Percentiles rank a stretch among this genome's conserved stretches.
Evolutionary conservation across 2,329 filamentous ascomycete species (phyloP).

Genomic region (Cytospora mali): DNA sequence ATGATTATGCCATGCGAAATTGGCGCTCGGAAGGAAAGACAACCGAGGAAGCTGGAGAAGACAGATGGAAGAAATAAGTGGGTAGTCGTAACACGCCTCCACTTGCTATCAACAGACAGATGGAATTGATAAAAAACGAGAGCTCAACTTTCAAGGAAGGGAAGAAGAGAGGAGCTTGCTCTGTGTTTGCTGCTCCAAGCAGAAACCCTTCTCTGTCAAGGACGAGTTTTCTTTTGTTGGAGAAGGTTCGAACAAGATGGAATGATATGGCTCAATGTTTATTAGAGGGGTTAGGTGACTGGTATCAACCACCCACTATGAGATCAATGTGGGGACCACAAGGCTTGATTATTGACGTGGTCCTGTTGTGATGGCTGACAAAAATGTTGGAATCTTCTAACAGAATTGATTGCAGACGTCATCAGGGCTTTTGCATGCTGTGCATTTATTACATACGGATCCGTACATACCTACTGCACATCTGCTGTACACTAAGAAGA

Average conservation of each 20-base stretch:
- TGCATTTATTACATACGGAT: background rate
- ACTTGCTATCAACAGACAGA: constrained; percentile 4
- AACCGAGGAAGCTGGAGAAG: constrained; percentile 23
- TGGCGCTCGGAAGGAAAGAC: constrained; percentile 22
- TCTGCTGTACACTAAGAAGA: background rate
- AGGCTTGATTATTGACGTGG: background rate
- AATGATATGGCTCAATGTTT: background rate
- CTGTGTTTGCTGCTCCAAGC: background rate
- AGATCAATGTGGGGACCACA: background rate
- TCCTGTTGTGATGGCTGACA: background rate
- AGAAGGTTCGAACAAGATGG: background rate
- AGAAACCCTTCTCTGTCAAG: background rate
- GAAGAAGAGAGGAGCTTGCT: background rate
- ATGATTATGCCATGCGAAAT: constrained; percentile 27
- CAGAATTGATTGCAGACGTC: constrained; percentile 6
- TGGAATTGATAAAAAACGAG: background rate
- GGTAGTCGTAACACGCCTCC: constrained; percentile 12
- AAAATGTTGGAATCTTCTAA: background rate
- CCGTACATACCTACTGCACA: too few relatives aligned
- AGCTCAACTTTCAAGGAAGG: background rate
- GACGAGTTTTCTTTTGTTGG: background rate
- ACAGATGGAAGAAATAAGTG: constrained; percentile 25
- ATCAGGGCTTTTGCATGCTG: background rate
- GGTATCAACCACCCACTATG: too few relatives aligned
- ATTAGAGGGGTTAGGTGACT: background rate